phyloP scores from a whole-genome alignment of 306 rosid genomes.

The Betula pendula region DNA sequence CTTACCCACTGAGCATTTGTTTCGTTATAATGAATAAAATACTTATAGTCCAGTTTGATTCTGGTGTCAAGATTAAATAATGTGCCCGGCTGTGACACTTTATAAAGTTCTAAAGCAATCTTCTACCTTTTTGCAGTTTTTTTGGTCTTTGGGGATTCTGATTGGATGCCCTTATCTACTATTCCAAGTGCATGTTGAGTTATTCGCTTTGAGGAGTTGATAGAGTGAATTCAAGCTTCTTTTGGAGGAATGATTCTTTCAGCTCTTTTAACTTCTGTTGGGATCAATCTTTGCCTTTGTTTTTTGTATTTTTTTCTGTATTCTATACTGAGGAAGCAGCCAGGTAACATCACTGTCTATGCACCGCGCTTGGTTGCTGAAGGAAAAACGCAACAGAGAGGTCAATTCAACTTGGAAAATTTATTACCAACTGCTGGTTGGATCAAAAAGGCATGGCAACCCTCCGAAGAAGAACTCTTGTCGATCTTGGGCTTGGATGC shows the following conservation, averaged over 20 bases:
- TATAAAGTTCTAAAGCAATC: neutral
- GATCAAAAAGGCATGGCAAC: constrained; percentile 77
- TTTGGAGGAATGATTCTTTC: constrained; percentile 62
- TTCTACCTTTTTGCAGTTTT: neutral
- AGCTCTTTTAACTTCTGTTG: constrained; percentile 80
- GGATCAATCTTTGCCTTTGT: constrained; percentile 79
- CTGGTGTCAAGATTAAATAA: neutral
- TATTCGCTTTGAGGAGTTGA: constrained; percentile 19
- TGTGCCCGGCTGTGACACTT: neutral
- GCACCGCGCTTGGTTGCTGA: constrained; percentile 61
- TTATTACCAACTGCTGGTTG: constrained; percentile 74
- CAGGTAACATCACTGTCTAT: constrained; percentile 57
- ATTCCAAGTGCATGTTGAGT: constrained; percentile 28
- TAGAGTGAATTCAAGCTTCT: constrained; percentile 24
- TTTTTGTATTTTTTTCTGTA: constrained; percentile 67
- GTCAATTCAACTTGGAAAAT: constrained; percentile 63
- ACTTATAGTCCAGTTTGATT: neutral
- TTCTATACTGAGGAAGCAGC: constrained; percentile 76
- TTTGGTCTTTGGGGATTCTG: neutral
- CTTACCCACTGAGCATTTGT: neutral
- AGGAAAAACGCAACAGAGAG: constrained; percentile 37
- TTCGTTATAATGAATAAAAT: neutral
- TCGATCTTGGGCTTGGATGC: constrained; percentile 68
- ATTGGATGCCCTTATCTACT: neutral
- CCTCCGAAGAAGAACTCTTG: constrained; percentile 64